Base-by-base conservation (phyloP, 805 yeast genomes). In the Yamadazyma laniorum region DNA sequence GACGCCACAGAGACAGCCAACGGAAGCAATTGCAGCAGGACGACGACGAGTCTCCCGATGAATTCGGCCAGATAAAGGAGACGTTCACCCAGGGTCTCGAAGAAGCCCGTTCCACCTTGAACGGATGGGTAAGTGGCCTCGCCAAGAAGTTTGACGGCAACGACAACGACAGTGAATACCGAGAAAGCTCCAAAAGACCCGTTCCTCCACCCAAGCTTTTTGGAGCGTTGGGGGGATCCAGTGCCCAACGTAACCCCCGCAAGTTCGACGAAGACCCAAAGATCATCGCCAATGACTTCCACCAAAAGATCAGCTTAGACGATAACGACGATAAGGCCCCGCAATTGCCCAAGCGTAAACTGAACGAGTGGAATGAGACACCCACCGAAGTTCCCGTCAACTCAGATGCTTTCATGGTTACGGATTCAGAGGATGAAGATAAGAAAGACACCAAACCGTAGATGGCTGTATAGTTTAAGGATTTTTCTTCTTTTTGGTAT, bases 81-180 rank as follows among this genome's bases (percentile, higher is more conserved):
- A 75, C 80, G 35, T 73, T 90, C 37, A 70, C 76, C 29, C 82
- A 82, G 53, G 88, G 91, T 15, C 71, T 89, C 32, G 89, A 83
- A 51, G 96, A 87, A 51, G 88, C 96, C 1, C 78, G 82, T 39
- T 70, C 75, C 32, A 82, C 83, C 39, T 77, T 89, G 42, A 82
- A 84, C 44, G 75, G 80, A 12, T 89, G 96, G 95, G 78, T 86
- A 34, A 77, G 77, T 43, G 85, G 80, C 12, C 54, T 86, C 40
- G 73, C 81, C 22, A 79, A 78, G 65, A 75, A 70, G 51, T 61
- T 68, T 42, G 62, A 55, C 40, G 58, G 49, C 1, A 53, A 47
- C 39, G 58, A 50, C 30, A 52, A 50, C 5, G 43, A 47, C 14
- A n/a, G n/a, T n/a, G n/a, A n/a, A n/a, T n/a, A n/a, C n/a, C n/a